Evolutionary conservation across 176 grass and related monocot genomes (phyloP), one percentile per base, ranked within the genome.

Genomic region (Eragrostis curvula): DNA sequence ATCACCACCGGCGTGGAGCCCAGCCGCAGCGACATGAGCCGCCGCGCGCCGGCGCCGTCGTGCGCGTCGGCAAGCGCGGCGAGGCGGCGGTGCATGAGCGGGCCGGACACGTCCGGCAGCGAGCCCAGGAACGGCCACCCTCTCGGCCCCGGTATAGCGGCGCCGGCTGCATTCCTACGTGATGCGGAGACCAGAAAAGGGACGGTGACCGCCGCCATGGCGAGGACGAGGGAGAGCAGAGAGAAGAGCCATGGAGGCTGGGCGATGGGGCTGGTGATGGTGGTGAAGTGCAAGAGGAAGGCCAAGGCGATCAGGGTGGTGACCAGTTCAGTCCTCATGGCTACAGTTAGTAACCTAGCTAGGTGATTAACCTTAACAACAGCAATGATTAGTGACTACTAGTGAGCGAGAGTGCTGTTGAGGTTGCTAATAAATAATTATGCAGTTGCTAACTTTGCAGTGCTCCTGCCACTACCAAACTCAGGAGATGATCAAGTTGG

Each of bases 101-200:
- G 46, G 3, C 81, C 70, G 30, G 55, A 82, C 70, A 81, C 44
- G 39, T 49, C 0, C 0, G 49, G 52, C 25, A 91, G 85, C 27
- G 51, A 81, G 3, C 89, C 85, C 9, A 91, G 28, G 3, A 87
- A 6, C 3, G 85, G 89, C 84, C 80, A 87, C 7, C 89, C 89
- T 21, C 42, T 13, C 1, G 81, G 85, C 11, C 89, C 85, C 0
- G 85, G 85, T 20, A 84, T 84, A 61, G 71, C 3, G 12, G 23
- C 6, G 2, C 12, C 1, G 0, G 21, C 5, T 23, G 8, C 55
- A 25, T 43, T 76, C 12, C 39, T 45, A 6, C 27, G 77, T 36
- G 32, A 36, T 5, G 50, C 36, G 8, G 30, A 53, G 66, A 44
- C 5, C 30, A 53, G 5, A n/a, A 71, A 18, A 75, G 0, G 42